These are phyloP conservation scores for Debaryomyces udenii DNA, from an alignment of 1,139 yeast genomes.

Conservation along the genomic window DNA sequence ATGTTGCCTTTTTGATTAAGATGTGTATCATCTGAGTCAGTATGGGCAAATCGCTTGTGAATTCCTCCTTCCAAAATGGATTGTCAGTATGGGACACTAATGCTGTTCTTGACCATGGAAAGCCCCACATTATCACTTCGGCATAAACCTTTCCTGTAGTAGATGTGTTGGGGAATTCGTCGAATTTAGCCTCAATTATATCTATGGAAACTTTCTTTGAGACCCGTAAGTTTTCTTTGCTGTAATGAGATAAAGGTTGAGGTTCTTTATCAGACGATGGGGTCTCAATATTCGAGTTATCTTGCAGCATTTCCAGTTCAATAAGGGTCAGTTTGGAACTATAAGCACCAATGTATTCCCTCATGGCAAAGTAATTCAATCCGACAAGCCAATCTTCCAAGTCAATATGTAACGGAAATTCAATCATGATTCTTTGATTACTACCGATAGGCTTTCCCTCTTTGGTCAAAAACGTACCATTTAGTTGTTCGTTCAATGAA, in stretches of 20 bases:
- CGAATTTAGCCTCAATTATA: conserved; percentile 70
- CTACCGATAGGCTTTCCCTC: conserved; percentile 39
- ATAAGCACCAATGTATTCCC: conserved; percentile 54
- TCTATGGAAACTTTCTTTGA: conserved; percentile 58
- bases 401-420: conserved; percentile 71
- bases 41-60: conserved; percentile 58
- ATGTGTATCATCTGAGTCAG: conserved; percentile 57
- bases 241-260: conserved; percentile 25
- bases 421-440: conserved; percentile 53
- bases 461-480: conserved; percentile 30
- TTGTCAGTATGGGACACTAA: conserved; percentile 49
- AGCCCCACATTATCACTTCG: conserved; percentile 67
- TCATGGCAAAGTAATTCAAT: conserved; percentile 63
- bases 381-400: conserved; percentile 86
- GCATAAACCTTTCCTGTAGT: conserved; percentile 50
- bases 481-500: conserved; percentile 25
- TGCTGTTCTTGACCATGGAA: conserved; percentile 72
- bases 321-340: conserved; percentile 22
- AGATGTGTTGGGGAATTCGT: conserved; percentile 16
- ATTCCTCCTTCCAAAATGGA: conserved; percentile 77
- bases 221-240: conserved; percentile 51
- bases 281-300: background rate
- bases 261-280: conserved; percentile 17
- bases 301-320: conserved; percentile 16
- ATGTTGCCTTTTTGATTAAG: conserved; percentile 45